Conservation (phyloP, 148 eudicot genomes). For the Persicaria tinctoria region DNA sequence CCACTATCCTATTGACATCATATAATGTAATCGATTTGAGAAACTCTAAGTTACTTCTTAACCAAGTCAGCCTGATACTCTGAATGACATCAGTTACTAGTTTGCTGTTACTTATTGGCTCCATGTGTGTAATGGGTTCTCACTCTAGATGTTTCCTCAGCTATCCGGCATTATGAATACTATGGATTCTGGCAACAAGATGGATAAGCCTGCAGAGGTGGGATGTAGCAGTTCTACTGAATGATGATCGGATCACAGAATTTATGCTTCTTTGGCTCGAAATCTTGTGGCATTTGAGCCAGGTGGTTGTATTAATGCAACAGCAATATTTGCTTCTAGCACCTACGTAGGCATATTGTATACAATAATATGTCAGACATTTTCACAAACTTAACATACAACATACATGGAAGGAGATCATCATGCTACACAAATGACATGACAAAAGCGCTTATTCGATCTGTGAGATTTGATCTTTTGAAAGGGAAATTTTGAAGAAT, state of each 20-base stretch:
- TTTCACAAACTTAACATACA: too few relatives aligned
- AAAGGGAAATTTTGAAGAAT: too few relatives aligned
- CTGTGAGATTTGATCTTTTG: too few relatives aligned
- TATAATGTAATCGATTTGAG: not conserved
- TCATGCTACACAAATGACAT: too few relatives aligned
- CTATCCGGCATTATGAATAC: slow-evolving; percentile 34
- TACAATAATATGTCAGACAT: too few relatives aligned
- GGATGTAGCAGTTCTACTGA: slow-evolving; percentile 29
- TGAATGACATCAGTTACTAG: not conserved
- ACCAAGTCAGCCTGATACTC: not conserved
- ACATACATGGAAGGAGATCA: too few relatives aligned
- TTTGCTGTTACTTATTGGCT: not conserved
- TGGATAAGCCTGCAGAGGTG: slow-evolving; percentile 12
- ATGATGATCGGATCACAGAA: slow-evolving; percentile 42
- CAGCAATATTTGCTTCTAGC: slow-evolving; percentile 74
- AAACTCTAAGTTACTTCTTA: not conserved
- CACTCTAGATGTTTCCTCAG: slow-evolving; percentile 30
- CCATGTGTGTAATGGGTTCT: not conserved
- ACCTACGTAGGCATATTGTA: slow-evolving; percentile 21
- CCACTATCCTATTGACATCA: not conserved
- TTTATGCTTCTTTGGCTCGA: slow-evolving; percentile 45
- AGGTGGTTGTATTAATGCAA: slow-evolving; percentile 42
- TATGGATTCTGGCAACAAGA: not conserved
- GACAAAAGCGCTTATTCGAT: too few relatives aligned
- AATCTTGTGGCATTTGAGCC: slow-evolving; percentile 33